These are phyloP conservation scores for Pythium phragmiticola DNA, from an alignment of 352 stramenopile genomes.

Conservation along the genomic window DNA sequence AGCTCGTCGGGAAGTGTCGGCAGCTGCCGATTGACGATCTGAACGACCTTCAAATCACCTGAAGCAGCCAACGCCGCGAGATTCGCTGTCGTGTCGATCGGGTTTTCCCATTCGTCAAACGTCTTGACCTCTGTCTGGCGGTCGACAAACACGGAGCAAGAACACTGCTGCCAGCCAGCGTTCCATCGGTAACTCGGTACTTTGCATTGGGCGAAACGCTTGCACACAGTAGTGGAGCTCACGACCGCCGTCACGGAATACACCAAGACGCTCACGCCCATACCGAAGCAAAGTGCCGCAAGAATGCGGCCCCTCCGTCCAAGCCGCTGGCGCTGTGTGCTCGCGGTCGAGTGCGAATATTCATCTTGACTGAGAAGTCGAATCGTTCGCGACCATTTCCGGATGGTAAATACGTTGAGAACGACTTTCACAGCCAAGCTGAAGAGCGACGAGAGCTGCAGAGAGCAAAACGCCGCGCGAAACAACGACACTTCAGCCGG, in stretches of 20 bases:
- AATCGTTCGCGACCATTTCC: constrained; percentile 47
- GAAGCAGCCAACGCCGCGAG: constrained; percentile 13
- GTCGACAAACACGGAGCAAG: constrained; percentile 27
- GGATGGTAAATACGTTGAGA: constrained; percentile 39
- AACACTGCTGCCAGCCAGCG: constrained; percentile 13
- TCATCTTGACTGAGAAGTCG: not conserved
- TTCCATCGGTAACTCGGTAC: constrained; percentile 31
- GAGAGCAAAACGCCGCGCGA: constrained; percentile 42
- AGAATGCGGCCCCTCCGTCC: too few relatives aligned
- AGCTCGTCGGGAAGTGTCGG: constrained; percentile 20
- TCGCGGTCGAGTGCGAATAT: too few relatives aligned
- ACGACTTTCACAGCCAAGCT: constrained; percentile 34
- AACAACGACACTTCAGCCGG: constrained; percentile 41
- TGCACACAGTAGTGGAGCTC: constrained; percentile 7
- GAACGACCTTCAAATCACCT: constrained; percentile 23
- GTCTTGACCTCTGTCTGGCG: not conserved
- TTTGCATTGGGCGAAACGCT: constrained; percentile 11
- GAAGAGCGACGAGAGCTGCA: constrained; percentile 35
- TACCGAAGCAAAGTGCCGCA: too few relatives aligned
- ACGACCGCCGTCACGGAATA: not conserved
- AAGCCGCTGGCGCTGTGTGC: too few relatives aligned
- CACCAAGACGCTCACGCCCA: not conserved
- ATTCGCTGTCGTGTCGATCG: constrained; percentile 10
- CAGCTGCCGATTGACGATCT: constrained; percentile 31
- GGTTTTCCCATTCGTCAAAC: constrained; percentile 6